Evolutionary conservation across 2,329 filamentous ascomycete species (phyloP), one percentile per base, ranked within the genome.

Genomic region (Nemania sp.): DNA sequence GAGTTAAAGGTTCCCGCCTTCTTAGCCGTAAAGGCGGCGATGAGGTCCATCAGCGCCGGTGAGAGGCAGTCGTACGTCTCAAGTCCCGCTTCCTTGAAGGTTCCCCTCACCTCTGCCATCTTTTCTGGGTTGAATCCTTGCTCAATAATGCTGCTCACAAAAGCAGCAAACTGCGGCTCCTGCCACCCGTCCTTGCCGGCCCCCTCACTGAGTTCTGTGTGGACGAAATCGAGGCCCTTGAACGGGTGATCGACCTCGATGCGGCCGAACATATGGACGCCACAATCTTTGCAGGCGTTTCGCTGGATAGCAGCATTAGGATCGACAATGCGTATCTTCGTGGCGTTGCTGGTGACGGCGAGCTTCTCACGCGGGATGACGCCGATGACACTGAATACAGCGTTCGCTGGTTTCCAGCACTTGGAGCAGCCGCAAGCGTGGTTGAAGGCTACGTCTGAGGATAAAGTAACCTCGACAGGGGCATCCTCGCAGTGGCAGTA

Each of bases 361-460:
- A 92, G 69, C 59, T 87, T 82, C 59, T 86, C 84, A 7, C 79
- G 77, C 5, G 90, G 85, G 2, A 91, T 79, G 61, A 92, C 89
- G 66, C 81, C 89, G 55, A 92, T 84, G 72, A 92, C 75, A 68
- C 87, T 87, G 83, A 92, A 92, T 68, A 92, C 84, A 0, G 88
- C 83, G 32, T 87, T 87, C 1, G 79, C 66, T 5, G 90, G 90
- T 79, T 91, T 92, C 89, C 89, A 92, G 85, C 90, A 92, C 78
- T 91, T 90, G 62, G 88, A 90, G 80, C 90, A 92, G 70, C 89
- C 89, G 79, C 90, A 92, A 63, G 88, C 89, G 80, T 92, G 90
- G 82, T 92, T 91, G 82, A 91, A 89, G 1, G 84, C 81, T 64
- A 92, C 86, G 73, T 91, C 87, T 76, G 85, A 81, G 66, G 73